Conservation (phyloP, 2,329 filamentous ascomycete genomes). For the Aspergillus sp. region DNA sequence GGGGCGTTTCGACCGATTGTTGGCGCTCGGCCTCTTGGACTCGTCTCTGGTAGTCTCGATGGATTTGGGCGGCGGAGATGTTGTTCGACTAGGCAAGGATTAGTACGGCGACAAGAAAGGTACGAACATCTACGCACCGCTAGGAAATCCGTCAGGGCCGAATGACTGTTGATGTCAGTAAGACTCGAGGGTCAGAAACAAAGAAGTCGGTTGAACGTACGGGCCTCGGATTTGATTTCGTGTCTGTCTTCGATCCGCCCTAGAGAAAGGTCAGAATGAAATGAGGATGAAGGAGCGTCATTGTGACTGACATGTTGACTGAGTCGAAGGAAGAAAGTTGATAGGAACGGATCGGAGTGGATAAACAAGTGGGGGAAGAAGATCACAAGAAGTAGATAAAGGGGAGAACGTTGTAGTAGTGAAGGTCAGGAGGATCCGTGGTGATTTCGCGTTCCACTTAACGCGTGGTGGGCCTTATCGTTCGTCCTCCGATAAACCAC, state of each 20-base stretch:
- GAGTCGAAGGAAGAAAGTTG: background rate
- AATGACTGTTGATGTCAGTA: slow-evolving; percentile 46
- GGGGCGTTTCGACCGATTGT: slow-evolving; percentile 23
- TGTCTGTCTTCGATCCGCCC: slow-evolving; percentile 29
- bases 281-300: background rate
- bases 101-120: background rate
- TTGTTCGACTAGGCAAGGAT: slow-evolving; percentile 54
- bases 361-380: background rate
- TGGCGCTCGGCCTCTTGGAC: slow-evolving; percentile 49
- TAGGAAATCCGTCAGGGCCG: slow-evolving; percentile 67
- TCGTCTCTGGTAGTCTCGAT: slow-evolving; percentile 58
- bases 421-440: slow-evolving; percentile 34
- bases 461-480: slow-evolving; percentile 28
- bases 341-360: background rate
- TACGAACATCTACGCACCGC: slow-evolving; percentile 47
- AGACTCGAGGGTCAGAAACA: background rate
- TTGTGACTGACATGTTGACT: slow-evolving; percentile 12
- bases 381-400: background rate
- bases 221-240: slow-evolving; percentile 45
- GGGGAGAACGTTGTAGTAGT: background rate
- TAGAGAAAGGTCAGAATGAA: slow-evolving; percentile 11
- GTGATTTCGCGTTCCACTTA: slow-evolving; percentile 43
- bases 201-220: slow-evolving; percentile 30
- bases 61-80: slow-evolving; percentile 64
- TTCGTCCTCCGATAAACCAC: background rate